These are phyloP conservation scores for Mycena metata DNA, from an alignment of 768 basidiomycete species.

Conservation along the genomic window DNA sequence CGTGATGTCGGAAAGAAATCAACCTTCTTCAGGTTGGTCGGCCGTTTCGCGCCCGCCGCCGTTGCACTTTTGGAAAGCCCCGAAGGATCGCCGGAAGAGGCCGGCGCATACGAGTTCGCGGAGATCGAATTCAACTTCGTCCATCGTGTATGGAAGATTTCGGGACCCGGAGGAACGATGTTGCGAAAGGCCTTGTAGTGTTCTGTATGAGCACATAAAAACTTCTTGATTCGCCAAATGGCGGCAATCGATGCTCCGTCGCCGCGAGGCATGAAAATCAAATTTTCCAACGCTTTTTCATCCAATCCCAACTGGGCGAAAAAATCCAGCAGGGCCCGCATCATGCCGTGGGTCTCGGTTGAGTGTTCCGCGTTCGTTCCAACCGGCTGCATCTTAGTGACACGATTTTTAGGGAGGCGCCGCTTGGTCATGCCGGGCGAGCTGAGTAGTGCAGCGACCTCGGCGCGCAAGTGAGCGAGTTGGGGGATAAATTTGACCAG, in stretches of 20 bases:
- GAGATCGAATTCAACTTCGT: slow-evolving; percentile 39
- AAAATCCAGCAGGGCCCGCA: slow-evolving; percentile 28
- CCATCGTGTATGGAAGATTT: slow-evolving; percentile 40
- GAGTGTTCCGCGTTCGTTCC: slow-evolving; percentile 40
- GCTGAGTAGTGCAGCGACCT: slow-evolving; percentile 37
- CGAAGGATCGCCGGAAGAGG: slow-evolving; percentile 38
- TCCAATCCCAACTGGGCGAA: slow-evolving; percentile 38
- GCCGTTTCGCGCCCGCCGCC: slow-evolving; percentile 35
- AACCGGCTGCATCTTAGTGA: slow-evolving; percentile 39
- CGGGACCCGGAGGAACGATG: slow-evolving; percentile 32
- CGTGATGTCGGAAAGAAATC: slow-evolving; percentile 41
- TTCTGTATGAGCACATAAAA: slow-evolving; percentile 31
- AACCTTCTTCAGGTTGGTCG: slow-evolving; percentile 39
- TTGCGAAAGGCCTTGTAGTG: slow-evolving; percentile 38
- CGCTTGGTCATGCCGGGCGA: slow-evolving; percentile 34
- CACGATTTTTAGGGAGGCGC: slow-evolving; percentile 36
- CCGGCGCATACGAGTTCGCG: slow-evolving; percentile 35
- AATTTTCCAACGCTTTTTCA: slow-evolving; percentile 31
- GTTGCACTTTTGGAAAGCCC: slow-evolving; percentile 33
- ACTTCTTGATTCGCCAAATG: slow-evolving; percentile 36
- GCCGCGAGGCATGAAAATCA: slow-evolving; percentile 35
- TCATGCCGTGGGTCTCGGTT: slow-evolving; percentile 42
- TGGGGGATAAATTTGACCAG: slow-evolving; percentile 40
- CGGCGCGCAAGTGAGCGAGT: slow-evolving; percentile 31
- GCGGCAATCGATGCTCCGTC: slow-evolving; percentile 40